Evolutionary conservation across 345 rosid genomes (phyloP).

Genomic region (Linum trigynum): DNA sequence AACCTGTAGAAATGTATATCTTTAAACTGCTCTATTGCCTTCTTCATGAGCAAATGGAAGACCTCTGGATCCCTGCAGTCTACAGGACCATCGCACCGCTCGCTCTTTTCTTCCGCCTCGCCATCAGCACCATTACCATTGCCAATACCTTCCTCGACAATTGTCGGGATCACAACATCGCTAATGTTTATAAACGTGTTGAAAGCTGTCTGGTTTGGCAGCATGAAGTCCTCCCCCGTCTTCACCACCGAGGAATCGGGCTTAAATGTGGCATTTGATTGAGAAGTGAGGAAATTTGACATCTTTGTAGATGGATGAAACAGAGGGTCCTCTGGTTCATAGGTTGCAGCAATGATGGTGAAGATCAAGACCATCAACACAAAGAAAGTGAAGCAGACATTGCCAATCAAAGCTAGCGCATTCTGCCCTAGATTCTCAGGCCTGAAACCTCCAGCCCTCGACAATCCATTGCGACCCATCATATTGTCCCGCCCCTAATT

Average conservation of each 20-base stretch:
- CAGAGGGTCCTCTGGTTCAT: slow-evolving; percentile 82
- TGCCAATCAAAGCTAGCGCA: slow-evolving; percentile 72
- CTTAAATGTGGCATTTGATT: slow-evolving; percentile 66
- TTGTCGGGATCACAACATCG: slow-evolving; percentile 38
- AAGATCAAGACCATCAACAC: slow-evolving; percentile 71
- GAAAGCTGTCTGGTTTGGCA: slow-evolving; percentile 56
- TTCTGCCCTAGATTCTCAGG: slow-evolving; percentile 68
- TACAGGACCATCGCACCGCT: slow-evolving; percentile 48
- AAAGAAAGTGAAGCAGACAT: slow-evolving; percentile 74
- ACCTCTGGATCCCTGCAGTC: slow-evolving; percentile 80
- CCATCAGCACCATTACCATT: neutral
- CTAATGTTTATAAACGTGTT: slow-evolving; percentile 49
- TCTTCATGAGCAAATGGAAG: slow-evolving; percentile 78
- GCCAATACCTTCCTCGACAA: neutral
- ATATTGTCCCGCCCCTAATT: slow-evolving; percentile 16
- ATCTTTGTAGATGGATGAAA: slow-evolving; percentile 77
- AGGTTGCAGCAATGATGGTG: slow-evolving; percentile 88
- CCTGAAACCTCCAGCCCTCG: slow-evolving; percentile 57
- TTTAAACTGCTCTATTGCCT: slow-evolving; percentile 62
- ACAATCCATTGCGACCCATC: slow-evolving; percentile 44
- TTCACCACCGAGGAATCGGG: slow-evolving; percentile 59
- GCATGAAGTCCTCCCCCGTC: slow-evolving; percentile 92
- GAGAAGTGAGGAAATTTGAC: slow-evolving; percentile 69
- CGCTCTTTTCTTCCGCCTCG: slow-evolving; percentile 2
- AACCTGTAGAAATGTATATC: slow-evolving; percentile 86